Evolutionary conservation across 2,329 filamentous ascomycete species (phyloP).

Genomic region (Cladosporium austrohemisphaericum): DNA sequence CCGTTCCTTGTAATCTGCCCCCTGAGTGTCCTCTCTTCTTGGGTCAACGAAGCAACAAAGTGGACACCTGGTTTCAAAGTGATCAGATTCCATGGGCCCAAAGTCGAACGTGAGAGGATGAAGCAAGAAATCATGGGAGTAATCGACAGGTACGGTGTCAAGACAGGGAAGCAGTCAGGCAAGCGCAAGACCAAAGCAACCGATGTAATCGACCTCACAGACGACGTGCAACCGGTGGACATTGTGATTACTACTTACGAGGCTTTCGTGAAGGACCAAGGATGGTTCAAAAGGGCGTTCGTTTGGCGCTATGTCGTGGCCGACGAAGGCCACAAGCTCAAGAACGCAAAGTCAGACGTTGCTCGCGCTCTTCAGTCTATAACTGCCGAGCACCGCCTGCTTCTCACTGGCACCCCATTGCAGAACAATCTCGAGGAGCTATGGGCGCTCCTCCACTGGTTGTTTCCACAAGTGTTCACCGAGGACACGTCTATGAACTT

Average conservation of each 20-base stretch:
- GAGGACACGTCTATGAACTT: conserved; percentile 50
- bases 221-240: conserved; percentile 32
- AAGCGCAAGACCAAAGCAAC: conserved; percentile 16
- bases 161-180: conserved; percentile 27
- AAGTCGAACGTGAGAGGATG: conserved; percentile 41
- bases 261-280: conserved; percentile 42
- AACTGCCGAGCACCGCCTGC: conserved; percentile 47
- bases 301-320: conserved; percentile 52
- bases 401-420: conserved; percentile 54
- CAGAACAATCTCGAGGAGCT: conserved; percentile 58
- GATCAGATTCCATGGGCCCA: conserved; percentile 45
- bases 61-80: conserved; percentile 49
- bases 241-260: conserved; percentile 52
- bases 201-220: conserved; percentile 27
- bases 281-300: conserved; percentile 50
- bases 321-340: conserved; percentile 53
- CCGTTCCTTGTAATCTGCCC: conserved; percentile 50
- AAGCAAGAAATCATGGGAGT: conserved; percentile 43
- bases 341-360: conserved; percentile 46
- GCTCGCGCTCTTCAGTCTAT: conserved; percentile 42
- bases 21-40: conserved; percentile 48
- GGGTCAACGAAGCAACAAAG: conserved; percentile 46
- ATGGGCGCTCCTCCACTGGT: conserved; percentile 56
- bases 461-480: conserved; percentile 57
- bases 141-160: conserved; percentile 45